Evolutionary conservation across 495 filamentous ascomycete species (phyloP), one percentile per base, ranked within the genome.

Genomic region (Talaromyces ruber): DNA sequence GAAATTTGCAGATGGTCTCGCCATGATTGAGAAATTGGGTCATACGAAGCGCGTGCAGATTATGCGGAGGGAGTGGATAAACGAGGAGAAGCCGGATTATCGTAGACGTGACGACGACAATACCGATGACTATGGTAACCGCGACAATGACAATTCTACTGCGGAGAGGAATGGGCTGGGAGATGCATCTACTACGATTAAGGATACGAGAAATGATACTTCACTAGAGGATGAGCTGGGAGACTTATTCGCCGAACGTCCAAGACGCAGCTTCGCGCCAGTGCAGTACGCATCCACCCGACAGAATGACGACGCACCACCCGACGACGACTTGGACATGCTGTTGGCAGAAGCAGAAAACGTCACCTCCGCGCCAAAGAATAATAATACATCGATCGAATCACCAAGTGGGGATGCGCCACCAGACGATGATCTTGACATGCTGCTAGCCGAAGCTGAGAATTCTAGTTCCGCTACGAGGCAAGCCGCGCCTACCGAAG

Each of bases 21-120:
- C 85, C 32, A 97, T 97, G 73, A 91, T 97, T 7, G 95, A 99
- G 73, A 97, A 96, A 73, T 75, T 92, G 4, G 94, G 94, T 2
- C 94, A 98, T 72, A 89, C 86, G 39, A 88, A 84, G 68, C 76
- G 81, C 4, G 77, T 91, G 63, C 90, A 90, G 59, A 81, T 82
- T 11, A 87, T 91, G 81, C 81, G 88, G 61, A 84, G 82, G 66
- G 86, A 87, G 68, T 98, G 93, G 93, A 95, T 98, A 61, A 83
- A 92, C 64, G 92, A 96, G 70, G 83, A 64, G 18, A 52, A 34
- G 29, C 58, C 58, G 14, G 58, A 53, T n/a, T 58, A 67, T 32
- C 26, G 54, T 11, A 56, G 65, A 32, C 28, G 39, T 61, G 11
- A 24, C 21, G 18, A 39, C 18, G 12, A 62, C 34, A 16, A 39